A percentile compares a stretch with the other conserved stretches of the same genome.
phyloP scores from a whole-genome alignment of 2,329 filamentous ascomycete genomes.

The Ascochyta pisi region DNA sequence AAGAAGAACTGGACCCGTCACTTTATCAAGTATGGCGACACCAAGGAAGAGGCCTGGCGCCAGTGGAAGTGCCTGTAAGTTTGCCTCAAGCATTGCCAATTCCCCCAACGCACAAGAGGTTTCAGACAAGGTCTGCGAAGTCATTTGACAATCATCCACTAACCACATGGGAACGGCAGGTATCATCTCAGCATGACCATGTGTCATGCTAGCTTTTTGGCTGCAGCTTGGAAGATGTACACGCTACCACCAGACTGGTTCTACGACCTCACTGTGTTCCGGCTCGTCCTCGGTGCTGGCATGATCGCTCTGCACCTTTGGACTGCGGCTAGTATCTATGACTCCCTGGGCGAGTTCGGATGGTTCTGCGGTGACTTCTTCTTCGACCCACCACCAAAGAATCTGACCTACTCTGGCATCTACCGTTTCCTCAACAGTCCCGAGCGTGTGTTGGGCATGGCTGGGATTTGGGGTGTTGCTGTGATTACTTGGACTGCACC shows the following conservation, averaged over 20 bases:
- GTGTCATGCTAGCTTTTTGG: conserved; percentile 87
- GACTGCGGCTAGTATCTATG: conserved; percentile 92
- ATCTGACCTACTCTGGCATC: conserved; percentile 90
- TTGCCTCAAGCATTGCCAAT: background rate
- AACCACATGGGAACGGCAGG: background rate
- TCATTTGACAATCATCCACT: no score
- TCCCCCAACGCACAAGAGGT: no score
- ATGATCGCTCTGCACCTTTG: conserved; percentile 88
- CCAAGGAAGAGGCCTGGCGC: conserved; percentile 87
- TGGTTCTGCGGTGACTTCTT: conserved; percentile 99
- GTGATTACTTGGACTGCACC: conserved; percentile 89
- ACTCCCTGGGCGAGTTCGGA: conserved; percentile 94
- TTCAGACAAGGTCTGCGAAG: no score
- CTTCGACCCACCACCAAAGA: conserved; percentile 83
- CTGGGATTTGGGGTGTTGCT: conserved; percentile 93
- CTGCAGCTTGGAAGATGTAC: conserved; percentile 97
- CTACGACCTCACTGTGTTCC: conserved; percentile 82
- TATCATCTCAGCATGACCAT: conserved; percentile 92
- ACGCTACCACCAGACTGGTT: conserved; percentile 83
- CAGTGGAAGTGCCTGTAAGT: conserved; percentile 86
- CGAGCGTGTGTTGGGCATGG: conserved; percentile 89
- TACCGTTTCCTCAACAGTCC: conserved; percentile 99
- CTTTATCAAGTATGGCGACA: conserved; percentile 96
- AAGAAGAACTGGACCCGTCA: conserved; percentile 96
- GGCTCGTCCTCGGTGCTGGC: conserved; percentile 82